These are phyloP conservation scores for Boletellus ananas DNA, from an alignment of 768 basidiomycete species.

Conservation along the genomic window DNA sequence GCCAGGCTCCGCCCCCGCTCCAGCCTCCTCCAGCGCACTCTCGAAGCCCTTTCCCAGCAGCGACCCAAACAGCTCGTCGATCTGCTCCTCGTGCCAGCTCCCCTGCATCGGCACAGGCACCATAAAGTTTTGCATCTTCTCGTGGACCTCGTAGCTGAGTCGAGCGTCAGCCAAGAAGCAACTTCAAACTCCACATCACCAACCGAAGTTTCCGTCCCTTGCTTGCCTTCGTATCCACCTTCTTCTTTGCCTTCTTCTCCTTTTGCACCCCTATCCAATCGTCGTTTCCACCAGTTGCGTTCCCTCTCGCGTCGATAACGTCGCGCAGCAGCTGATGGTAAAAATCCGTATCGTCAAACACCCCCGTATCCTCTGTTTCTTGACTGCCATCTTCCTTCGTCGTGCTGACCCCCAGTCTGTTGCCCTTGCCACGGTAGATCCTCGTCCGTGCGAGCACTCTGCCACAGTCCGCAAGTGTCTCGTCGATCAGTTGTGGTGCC, in stretches of 20 bases:
- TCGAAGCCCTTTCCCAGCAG: slow-evolving; percentile 76
- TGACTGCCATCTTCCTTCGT: slow-evolving; percentile 34
- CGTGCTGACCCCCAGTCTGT: slow-evolving; percentile 37
- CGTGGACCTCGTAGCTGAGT: slow-evolving; percentile 86
- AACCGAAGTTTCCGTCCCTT: slow-evolving; percentile 92
- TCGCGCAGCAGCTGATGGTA: slow-evolving; percentile 91
- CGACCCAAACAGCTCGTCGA: slow-evolving; percentile 90
- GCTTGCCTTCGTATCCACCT: slow-evolving; percentile 93
- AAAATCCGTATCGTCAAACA: slow-evolving; percentile 89
- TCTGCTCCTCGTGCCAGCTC: slow-evolving; percentile 93
- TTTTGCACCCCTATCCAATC: slow-evolving; percentile 67
- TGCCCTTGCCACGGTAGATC: slow-evolving; percentile 46
- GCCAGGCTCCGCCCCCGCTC: slow-evolving; percentile 22
- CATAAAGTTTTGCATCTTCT: slow-evolving; percentile 97
- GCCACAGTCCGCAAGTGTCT: slow-evolving; percentile 54
- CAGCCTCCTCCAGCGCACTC: slow-evolving; percentile 25
- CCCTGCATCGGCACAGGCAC: slow-evolving; percentile 69
- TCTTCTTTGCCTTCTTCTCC: slow-evolving; percentile 73
- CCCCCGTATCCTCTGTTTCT: slow-evolving; percentile 39
- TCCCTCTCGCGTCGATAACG: slow-evolving; percentile 70
- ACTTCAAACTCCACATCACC: slow-evolving; percentile 19
- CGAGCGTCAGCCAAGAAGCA: slow-evolving; percentile 2
- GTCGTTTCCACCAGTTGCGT: slow-evolving; percentile 41
- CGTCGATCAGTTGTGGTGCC: slow-evolving; percentile 74
- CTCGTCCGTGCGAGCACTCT: slow-evolving; percentile 65